Evolutionary conservation across 768 basidiomycete species (phyloP).

Genomic region (Pleurotus ostreatus): DNA sequence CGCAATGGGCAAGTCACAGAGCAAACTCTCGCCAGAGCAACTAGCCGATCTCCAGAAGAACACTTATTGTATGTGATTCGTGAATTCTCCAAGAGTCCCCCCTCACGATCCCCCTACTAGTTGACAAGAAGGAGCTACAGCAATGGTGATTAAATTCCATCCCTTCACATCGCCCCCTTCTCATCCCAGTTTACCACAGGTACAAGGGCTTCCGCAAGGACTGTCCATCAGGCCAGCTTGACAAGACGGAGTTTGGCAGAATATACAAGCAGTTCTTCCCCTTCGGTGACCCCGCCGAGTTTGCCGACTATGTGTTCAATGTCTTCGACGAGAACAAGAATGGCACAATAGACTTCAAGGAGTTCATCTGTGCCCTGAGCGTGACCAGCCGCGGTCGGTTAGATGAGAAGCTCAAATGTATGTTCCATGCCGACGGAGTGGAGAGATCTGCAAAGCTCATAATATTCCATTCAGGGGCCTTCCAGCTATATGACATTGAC

Average conservation of each 20-base stretch:
- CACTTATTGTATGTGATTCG: slow-evolving; percentile 77
- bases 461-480: slow-evolving; percentile 73
- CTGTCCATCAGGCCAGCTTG: slow-evolving; percentile 94
- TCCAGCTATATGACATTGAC: slow-evolving; percentile 98
- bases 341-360: slow-evolving; percentile 98
- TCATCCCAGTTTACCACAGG: slow-evolving; percentile 42
- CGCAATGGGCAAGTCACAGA: slow-evolving; percentile 93
- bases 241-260: slow-evolving; percentile 91
- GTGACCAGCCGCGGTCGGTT: slow-evolving; percentile 89
- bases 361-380: slow-evolving; percentile 97
- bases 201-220: slow-evolving; percentile 99
- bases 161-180: slow-evolving; percentile 10
- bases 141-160: slow-evolving; percentile 60
- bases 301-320: slow-evolving; percentile 98
- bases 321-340: slow-evolving; percentile 95
- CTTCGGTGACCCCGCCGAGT: slow-evolving; percentile 95
- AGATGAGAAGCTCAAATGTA: slow-evolving; percentile 98
- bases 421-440: slow-evolving; percentile 24
- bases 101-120: slow-evolving; percentile 32
- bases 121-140: slow-evolving; percentile 95
- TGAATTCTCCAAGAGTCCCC: slow-evolving; percentile 9
- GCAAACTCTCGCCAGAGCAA: slow-evolving; percentile 92
- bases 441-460: slow-evolving; percentile 12
- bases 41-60: slow-evolving; percentile 94
- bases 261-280: slow-evolving; percentile 99